Evolutionary conservation across 2,329 filamentous ascomycete species (phyloP), one percentile per base, ranked within the genome.

Genomic region (Sporothrix brasiliensis): DNA sequence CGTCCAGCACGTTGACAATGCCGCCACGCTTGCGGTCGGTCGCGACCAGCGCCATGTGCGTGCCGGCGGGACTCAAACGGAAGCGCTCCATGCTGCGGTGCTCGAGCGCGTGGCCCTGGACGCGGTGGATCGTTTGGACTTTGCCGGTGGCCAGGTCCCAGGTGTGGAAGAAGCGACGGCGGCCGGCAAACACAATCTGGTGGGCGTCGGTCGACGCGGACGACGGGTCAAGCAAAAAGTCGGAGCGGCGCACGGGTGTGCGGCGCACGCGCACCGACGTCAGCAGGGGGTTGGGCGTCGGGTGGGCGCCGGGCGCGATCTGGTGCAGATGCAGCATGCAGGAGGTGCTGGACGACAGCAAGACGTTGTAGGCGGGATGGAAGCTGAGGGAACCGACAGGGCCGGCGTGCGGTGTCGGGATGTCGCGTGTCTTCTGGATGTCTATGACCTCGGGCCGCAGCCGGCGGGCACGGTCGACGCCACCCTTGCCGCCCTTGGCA

Each of bases 81-180:
- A 99, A 97, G 41, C 86, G 85, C 79, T 98, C 95, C 93, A 97
- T 97, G 53, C 88, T 91, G 76, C 89, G 91, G 79, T 97, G 94
- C 79, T 97, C 92, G 69, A 92, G 86, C 74, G 89, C 84, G 75
- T 93, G 90, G 63, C 93, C 88, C 77, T 91, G 87, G 71, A 95
- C 83, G 78, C 91, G 85, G 75, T 88, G 89, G 58, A 97, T 87
- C 80, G 97, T 97, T 76, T 94, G 91, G 65, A 99, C 89, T 14
- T 85, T 83, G 56, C 95, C 95, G 0, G 91, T 90, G 56, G 90
- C 84, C 30, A 99, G 86, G 76, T 98, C 90, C 95, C 95, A 99
- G 74, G 91, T 89, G 81, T 98, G 95, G 80, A 98, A 97, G 83
- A 93, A 98, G 73, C 89, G 89, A 66, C 95, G 88, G 49, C 94